Percentiles rank a stretch among this genome's conserved stretches.
These are phyloP conservation scores for Astrephomene gubernaculifera DNA, from an alignment of 139 green algal species.

Conservation along the genomic window DNA sequence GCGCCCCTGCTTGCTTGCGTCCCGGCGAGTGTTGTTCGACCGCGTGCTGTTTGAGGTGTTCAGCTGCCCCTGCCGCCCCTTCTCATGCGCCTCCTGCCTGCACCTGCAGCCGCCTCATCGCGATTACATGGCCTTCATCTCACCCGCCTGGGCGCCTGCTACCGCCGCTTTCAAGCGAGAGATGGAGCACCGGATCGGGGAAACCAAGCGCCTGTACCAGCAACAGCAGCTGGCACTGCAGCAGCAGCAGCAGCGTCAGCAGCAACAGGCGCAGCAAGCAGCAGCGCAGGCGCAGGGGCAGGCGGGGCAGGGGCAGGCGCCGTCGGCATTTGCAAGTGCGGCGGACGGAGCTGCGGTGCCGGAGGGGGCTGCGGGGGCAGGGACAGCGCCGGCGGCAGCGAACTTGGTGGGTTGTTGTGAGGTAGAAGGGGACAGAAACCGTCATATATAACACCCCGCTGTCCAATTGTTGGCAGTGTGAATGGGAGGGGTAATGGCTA, in stretches of 20 bases:
- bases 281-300: background rate
- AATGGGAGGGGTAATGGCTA: no score
- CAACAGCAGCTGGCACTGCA: background rate
- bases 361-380: background rate
- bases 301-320: background rate
- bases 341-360: background rate
- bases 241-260: slow-evolving; percentile 28
- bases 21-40: no score
- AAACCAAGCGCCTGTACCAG: background rate
- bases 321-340: background rate
- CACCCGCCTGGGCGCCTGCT: background rate
- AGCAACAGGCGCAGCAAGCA: background rate
- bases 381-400: background rate
- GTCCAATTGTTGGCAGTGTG: no score
- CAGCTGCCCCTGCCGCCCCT: no score
- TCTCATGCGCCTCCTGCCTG: no score
- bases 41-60: no score
- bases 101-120: slow-evolving; percentile 20
- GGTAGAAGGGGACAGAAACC: no score
- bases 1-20: no score
- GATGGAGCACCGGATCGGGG: no score
- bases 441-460: no score
- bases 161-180: slow-evolving; percentile 14
- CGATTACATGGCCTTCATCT: slow-evolving; percentile 26
- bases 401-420: slow-evolving; percentile 10